These are phyloP conservation scores for Termitomyces sp. DNA, from an alignment of 768 basidiomycete genomes.

Conservation along the genomic window DNA sequence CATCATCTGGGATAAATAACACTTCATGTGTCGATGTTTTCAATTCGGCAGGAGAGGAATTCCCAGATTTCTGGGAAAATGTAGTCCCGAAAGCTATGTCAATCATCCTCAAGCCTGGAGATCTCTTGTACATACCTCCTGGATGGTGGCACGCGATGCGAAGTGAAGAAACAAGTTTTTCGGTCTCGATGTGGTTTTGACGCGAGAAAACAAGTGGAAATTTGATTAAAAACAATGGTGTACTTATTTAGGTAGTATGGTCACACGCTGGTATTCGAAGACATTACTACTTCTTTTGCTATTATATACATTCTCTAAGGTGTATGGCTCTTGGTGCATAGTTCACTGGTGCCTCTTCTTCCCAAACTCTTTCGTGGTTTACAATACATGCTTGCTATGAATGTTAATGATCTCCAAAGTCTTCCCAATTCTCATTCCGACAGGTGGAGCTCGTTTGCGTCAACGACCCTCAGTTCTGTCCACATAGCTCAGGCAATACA, in stretches of 20 bases:
- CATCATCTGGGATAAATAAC: constrained; percentile 61
- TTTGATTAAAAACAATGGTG: not conserved
- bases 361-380: not conserved
- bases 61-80: constrained; percentile 51
- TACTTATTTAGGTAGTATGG: not conserved
- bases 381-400: constrained; percentile 10
- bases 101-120: constrained; percentile 73
- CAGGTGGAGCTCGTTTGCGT: constrained; percentile 9
- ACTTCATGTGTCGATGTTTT: constrained; percentile 87
- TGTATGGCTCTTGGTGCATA: not conserved
- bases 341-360: not conserved
- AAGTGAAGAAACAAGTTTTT: constrained; percentile 78
- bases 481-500: constrained; percentile 64
- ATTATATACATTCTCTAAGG: not conserved
- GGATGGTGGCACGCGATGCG: constrained; percentile 96
- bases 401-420: constrained; percentile 21
- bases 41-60: constrained; percentile 25
- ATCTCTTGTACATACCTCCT: constrained; percentile 85
- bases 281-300: not conserved
- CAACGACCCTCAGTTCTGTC: constrained; percentile 45
- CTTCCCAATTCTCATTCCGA: constrained; percentile 22
- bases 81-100: constrained; percentile 61
- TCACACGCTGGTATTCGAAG: not conserved
- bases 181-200: constrained; percentile 90
- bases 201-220: not conserved